A percentile compares a stretch with the other conserved stretches of the same genome.
phyloP scores from a whole-genome alignment of 2,329 filamentous ascomycete species.

The Aspergillus arachidicola region DNA sequence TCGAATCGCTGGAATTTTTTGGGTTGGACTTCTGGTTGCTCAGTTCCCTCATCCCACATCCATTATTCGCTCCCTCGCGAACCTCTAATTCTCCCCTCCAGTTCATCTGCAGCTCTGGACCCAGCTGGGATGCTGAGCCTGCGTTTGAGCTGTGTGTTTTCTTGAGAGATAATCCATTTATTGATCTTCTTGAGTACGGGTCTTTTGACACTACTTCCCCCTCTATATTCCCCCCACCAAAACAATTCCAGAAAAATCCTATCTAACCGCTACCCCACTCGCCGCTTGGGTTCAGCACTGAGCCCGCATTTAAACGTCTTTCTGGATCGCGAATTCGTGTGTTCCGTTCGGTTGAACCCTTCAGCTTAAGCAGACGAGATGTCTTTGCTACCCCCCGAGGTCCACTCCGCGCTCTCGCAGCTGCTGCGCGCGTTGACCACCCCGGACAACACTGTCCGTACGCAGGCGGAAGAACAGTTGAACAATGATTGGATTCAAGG shows the following conservation, averaged over 20 bases:
- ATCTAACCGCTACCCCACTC: conserved; percentile 18
- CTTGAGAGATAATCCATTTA: conserved; percentile 11
- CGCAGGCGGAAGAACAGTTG: conserved; percentile 85
- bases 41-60: conserved; percentile 10
- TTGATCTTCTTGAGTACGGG: conserved; percentile 4
- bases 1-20: conserved; percentile 19
- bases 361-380: conserved; percentile 53
- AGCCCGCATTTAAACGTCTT: conserved; percentile 14
- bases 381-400: conserved; percentile 83
- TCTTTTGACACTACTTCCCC: neutral
- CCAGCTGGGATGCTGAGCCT: conserved; percentile 31
- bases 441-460: conserved; percentile 81
- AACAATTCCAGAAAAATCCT: conserved; percentile 23
- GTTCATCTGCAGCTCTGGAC: conserved; percentile 18
- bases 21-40: conserved; percentile 11
- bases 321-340: conserved; percentile 19
- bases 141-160: conserved; percentile 19
- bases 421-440: conserved; percentile 87
- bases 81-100: conserved; percentile 6
- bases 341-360: conserved; percentile 16
- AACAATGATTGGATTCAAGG: conserved; percentile 84
- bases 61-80: conserved; percentile 4
- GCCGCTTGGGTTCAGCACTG: conserved; percentile 18
- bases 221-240: conserved; percentile 22
- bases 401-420: conserved; percentile 81